phyloP scores from a whole-genome alignment of 208 protist genomes.

The Blechomonas ayalai region DNA sequence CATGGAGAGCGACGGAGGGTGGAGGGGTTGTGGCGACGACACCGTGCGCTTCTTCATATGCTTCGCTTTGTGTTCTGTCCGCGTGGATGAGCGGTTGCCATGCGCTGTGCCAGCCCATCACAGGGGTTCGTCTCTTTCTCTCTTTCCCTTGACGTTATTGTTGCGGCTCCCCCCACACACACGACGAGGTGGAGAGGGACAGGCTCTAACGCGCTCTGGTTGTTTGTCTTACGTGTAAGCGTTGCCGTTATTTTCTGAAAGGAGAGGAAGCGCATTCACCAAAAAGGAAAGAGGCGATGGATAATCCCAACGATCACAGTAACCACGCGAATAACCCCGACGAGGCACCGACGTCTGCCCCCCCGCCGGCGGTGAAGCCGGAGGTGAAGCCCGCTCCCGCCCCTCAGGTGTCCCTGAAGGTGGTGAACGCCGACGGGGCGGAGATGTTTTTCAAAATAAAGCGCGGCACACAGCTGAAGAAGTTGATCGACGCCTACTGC shows the following conservation, averaged over 20 bases:
- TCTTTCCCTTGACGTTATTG: background rate
- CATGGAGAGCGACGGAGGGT: too few species aligned
- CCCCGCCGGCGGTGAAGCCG: slow-evolving; percentile 38
- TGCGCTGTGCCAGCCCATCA: too few species aligned
- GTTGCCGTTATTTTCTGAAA: too few species aligned
- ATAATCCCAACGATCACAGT: slow-evolving; percentile 8
- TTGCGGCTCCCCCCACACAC: background rate
- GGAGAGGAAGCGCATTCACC: too few species aligned
- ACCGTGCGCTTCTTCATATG: too few species aligned
- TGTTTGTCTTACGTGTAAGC: slow-evolving; percentile 1
- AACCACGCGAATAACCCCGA: slow-evolving; percentile 25
- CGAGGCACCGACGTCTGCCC: slow-evolving; percentile 8
- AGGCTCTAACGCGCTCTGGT: background rate
- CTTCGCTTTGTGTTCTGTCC: too few species aligned
- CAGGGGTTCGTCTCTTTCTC: slow-evolving; percentile 7
- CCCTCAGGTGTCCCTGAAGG: slow-evolving; percentile 85
- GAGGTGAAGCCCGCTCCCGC: slow-evolving; percentile 20
- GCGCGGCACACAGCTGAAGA: slow-evolving; percentile 88
- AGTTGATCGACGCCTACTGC: slow-evolving; percentile 97
- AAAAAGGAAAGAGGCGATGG: too few species aligned
- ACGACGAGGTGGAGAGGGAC: background rate
- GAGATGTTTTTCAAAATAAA: slow-evolving; percentile 98
- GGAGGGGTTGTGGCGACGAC: too few species aligned
- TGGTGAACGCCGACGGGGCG: slow-evolving; percentile 88
- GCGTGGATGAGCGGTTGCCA: too few species aligned